These are phyloP conservation scores for Colletotrichum tropicale DNA, from an alignment of 2,329 filamentous ascomycete genomes.

Conservation along the genomic window DNA sequence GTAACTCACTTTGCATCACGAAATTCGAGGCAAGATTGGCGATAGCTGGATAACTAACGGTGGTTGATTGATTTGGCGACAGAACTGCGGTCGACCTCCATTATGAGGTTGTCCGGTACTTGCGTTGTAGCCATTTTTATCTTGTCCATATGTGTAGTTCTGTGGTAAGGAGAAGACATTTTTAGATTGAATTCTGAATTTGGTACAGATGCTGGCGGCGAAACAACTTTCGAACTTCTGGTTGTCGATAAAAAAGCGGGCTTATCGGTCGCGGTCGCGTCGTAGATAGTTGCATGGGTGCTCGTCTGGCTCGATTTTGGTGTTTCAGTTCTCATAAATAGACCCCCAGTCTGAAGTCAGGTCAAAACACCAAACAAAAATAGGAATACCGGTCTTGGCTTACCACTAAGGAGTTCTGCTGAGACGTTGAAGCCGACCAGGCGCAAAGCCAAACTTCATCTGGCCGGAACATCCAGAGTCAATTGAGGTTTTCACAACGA, in stretches of 20 bases:
- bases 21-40: not conserved
- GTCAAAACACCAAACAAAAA: not conserved
- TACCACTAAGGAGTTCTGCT: not conserved
- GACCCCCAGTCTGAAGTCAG: not conserved
- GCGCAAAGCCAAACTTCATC: not conserved
- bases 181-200: not conserved
- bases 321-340: not conserved
- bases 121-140: not conserved
- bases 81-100: not conserved
- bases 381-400: not conserved
- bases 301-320: not conserved
- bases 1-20: not conserved
- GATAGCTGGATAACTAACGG: rapidly evolving
- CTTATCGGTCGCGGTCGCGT: not conserved
- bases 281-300: not conserved
- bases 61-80: not conserved
- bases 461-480: not conserved
- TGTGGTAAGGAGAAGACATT: not conserved
- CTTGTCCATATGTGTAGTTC: rapidly evolving
- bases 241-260: not conserved
- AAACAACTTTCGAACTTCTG: not conserved
- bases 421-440: not conserved
- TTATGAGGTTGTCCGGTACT: rapidly evolving
- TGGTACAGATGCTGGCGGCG: not conserved
- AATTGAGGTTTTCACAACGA: not conserved